Conservation (phyloP, 2,329 filamentous ascomycete species). For the Fusarium hostae region DNA sequence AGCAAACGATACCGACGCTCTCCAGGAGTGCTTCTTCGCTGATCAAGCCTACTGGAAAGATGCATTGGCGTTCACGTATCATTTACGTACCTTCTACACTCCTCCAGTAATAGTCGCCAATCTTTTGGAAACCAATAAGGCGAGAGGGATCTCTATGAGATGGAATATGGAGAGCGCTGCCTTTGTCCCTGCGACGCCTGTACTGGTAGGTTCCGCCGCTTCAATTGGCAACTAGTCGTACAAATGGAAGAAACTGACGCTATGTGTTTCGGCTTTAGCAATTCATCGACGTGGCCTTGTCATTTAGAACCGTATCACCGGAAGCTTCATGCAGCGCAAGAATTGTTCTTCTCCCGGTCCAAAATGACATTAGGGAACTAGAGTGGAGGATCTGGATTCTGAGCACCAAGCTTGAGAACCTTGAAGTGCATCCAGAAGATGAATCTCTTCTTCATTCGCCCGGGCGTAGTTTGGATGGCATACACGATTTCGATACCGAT, state of each 20-base stretch:
- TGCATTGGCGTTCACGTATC: conserved; percentile 22
- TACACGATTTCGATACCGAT: background rate
- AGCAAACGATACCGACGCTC: background rate
- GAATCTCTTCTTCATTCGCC: conserved; percentile 1
- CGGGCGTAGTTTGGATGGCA: background rate
- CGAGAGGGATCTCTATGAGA: background rate
- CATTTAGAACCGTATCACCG: conserved; percentile 8
- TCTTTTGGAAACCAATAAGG: background rate
- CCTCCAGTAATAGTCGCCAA: background rate
- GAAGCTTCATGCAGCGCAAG: conserved; percentile 7
- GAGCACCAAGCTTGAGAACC: conserved; percentile 19
- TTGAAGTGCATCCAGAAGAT: conserved; percentile 17
- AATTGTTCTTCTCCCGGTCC: conserved; percentile 8
- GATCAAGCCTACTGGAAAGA: conserved; percentile 35
- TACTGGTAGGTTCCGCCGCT: background rate
- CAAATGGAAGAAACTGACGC: background rate
- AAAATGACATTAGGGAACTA: accelerated
- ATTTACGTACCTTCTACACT: conserved; percentile 21
- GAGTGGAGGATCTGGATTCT: conserved; percentile 36
- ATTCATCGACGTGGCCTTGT: conserved; percentile 18
- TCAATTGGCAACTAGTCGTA: no score
- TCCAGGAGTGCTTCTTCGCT: conserved; percentile 12
- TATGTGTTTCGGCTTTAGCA: background rate
- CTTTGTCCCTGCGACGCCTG: conserved; percentile 21
- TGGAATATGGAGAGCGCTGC: conserved; percentile 17